Percentiles rank a stretch among this genome's conserved stretches.
Evolutionary conservation across 345 rosid species (phyloP).

Genomic region (Combretum micranthum): DNA sequence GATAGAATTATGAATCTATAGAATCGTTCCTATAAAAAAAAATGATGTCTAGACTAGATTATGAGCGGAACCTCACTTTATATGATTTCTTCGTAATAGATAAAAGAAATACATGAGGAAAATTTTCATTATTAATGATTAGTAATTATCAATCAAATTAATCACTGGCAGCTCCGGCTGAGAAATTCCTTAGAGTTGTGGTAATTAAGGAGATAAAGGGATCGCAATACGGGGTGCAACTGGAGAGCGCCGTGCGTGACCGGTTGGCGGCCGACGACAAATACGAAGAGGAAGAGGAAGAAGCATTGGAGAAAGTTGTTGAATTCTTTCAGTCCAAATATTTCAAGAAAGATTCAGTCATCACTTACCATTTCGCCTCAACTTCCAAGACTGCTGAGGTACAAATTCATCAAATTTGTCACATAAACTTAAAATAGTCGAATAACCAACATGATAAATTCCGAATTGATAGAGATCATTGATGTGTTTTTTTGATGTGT

Average conservation of each 20-base stretch:
- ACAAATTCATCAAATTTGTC: slow-evolving; percentile 2
- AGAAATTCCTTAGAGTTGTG: slow-evolving; percentile 67
- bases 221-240: slow-evolving; percentile 83
- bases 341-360: slow-evolving; percentile 57
- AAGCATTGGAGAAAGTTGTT: slow-evolving; percentile 64
- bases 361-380: slow-evolving; percentile 68
- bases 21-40: too few species aligned
- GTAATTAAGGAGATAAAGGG: slow-evolving; percentile 93
- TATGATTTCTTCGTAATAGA: too few species aligned
- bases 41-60: too few species aligned
- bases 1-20: too few species aligned
- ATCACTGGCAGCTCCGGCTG: slow-evolving; percentile 47
- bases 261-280: slow-evolving; percentile 72
- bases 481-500: background rate
- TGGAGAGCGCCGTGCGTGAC: slow-evolving; percentile 80
- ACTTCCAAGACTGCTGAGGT: slow-evolving; percentile 51
- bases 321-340: slow-evolving; percentile 86
- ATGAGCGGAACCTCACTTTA: too few species aligned
- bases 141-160: background rate
- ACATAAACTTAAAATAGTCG: background rate
- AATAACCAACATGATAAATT: background rate
- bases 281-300: slow-evolving; percentile 92
- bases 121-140: background rate
- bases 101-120: background rate
- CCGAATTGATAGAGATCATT: background rate